Percentiles rank a stretch among this genome's conserved stretches.
These are phyloP conservation scores for Grammothele lineata DNA, from an alignment of 768 basidiomycete genomes.

Conservation along the genomic window DNA sequence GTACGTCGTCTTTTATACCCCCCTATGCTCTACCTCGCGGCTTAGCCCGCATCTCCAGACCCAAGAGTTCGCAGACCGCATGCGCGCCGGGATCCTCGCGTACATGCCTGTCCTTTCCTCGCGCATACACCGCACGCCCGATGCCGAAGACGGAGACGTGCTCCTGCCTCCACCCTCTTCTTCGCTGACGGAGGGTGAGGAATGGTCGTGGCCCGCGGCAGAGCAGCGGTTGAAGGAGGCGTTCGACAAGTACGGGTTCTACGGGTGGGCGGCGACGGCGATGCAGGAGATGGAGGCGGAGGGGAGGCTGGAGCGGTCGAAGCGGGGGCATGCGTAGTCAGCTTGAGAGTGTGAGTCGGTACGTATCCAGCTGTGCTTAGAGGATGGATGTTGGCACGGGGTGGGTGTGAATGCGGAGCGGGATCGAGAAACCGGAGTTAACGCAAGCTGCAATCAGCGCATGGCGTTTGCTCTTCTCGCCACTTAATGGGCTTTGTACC, in stretches of 20 bases:
- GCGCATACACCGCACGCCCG: slow-evolving; percentile 46
- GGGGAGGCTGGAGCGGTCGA: slow-evolving; percentile 42
- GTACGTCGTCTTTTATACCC: slow-evolving; percentile 34
- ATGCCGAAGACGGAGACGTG: slow-evolving; percentile 18
- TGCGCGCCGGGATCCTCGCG: slow-evolving; percentile 45
- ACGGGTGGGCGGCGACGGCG: slow-evolving; percentile 51
- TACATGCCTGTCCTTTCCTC: slow-evolving; percentile 47
- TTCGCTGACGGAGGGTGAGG: neutral
- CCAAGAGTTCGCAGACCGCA: slow-evolving; percentile 53
- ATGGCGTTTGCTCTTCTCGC: too few species aligned
- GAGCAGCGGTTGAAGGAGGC: slow-evolving; percentile 50
- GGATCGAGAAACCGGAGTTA: too few species aligned
- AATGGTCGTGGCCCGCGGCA: slow-evolving; percentile 52
- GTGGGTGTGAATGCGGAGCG: too few species aligned
- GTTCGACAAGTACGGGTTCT: slow-evolving; percentile 56
- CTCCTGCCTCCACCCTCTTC: neutral
- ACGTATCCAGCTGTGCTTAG: too few species aligned
- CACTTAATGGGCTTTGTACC: too few species aligned
- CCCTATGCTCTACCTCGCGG: neutral
- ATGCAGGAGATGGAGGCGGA: slow-evolving; percentile 57
- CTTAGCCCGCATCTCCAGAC: slow-evolving; percentile 36
- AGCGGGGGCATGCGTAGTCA: slow-evolving; percentile 22
- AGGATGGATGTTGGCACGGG: too few species aligned
- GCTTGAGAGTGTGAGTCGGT: neutral
- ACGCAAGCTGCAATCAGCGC: too few species aligned